Evolutionary conservation across 2,329 filamentous ascomycete genomes (phyloP).

Genomic region (Massarina eburnea): DNA sequence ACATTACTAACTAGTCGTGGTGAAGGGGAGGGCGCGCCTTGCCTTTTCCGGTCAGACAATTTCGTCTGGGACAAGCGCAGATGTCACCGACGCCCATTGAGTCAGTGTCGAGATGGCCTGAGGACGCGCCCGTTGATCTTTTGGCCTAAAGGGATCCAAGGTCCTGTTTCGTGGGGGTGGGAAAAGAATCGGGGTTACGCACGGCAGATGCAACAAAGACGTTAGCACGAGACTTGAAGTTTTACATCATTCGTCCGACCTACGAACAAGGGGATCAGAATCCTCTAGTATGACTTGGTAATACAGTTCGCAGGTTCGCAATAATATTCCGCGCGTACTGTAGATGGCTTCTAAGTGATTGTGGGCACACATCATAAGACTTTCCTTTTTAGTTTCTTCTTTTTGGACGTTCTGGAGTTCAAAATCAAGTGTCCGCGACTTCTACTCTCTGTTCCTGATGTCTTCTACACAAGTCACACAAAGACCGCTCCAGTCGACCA

Average conservation of each 20-base stretch:
- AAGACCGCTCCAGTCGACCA: slow-evolving; percentile 4
- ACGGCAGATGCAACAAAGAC: not conserved
- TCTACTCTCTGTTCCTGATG: not conserved
- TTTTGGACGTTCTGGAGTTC: too few species aligned
- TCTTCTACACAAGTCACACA: not conserved
- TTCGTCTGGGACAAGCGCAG: not conserved
- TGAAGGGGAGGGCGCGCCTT: not conserved
- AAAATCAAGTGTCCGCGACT: too few species aligned
- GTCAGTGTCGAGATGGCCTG: not conserved
- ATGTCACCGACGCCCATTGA: not conserved
- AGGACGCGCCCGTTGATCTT: not conserved
- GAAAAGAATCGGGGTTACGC: not conserved
- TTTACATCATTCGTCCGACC: too few species aligned
- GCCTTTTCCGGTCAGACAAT: not conserved
- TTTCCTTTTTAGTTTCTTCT: too few species aligned
- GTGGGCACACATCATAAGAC: too few species aligned
- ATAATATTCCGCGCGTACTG: too few species aligned
- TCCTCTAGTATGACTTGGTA: too few species aligned
- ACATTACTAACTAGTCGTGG: not conserved
- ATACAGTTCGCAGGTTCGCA: too few species aligned
- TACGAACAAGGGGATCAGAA: too few species aligned
- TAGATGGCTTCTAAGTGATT: too few species aligned
- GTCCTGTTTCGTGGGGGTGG: not conserved
- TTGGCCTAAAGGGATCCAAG: not conserved
- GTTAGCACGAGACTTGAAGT: not conserved